Evolutionary conservation across 1,139 yeast species (phyloP).

Genomic region (Saccharomyces hybrid): DNA sequence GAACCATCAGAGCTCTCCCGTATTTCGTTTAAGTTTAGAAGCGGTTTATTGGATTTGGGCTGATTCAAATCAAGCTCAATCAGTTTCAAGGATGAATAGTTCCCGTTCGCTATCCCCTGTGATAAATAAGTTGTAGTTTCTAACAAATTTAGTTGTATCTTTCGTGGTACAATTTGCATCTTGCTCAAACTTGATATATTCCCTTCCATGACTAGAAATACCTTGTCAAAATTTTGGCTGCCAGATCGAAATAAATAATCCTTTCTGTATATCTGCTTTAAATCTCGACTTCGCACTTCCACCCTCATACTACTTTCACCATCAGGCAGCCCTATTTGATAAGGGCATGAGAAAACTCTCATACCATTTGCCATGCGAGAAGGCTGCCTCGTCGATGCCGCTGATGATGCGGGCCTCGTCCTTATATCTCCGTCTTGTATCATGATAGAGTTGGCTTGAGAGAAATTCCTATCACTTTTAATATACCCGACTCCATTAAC

Average conservation of each 20-base stretch:
- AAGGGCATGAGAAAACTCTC: constrained; percentile 16
- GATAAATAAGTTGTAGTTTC: constrained; percentile 25
- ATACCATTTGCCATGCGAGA: constrained; percentile 1
- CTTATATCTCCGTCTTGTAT: constrained; percentile 3
- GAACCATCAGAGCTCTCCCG: constrained; percentile 4
- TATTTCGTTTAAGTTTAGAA: constrained; percentile 11
- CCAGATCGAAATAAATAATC: constrained; percentile 24
- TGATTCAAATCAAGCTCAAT: constrained; percentile 6
- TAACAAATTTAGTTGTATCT: constrained; percentile 21
- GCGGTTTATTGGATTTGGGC: constrained; percentile 2
- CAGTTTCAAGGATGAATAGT: constrained; percentile 21
- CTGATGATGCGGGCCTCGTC: neutral
- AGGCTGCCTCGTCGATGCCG: neutral
- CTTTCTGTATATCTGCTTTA: constrained; percentile 19
- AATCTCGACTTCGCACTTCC: constrained; percentile 20
- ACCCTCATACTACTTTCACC: constrained; percentile 20
- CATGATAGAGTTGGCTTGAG: neutral
- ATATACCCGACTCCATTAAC: neutral
- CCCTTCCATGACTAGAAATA: constrained; percentile 18
- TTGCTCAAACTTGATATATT: constrained; percentile 8
- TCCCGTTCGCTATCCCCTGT: constrained; percentile 25
- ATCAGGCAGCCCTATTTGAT: constrained; percentile 18
- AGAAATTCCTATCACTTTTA: neutral
- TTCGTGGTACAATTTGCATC: constrained; percentile 13
- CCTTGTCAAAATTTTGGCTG: constrained; percentile 21